Evolutionary conservation across 352 stramenopile species (phyloP).

Genomic region (Sclerospora graminicola): DNA sequence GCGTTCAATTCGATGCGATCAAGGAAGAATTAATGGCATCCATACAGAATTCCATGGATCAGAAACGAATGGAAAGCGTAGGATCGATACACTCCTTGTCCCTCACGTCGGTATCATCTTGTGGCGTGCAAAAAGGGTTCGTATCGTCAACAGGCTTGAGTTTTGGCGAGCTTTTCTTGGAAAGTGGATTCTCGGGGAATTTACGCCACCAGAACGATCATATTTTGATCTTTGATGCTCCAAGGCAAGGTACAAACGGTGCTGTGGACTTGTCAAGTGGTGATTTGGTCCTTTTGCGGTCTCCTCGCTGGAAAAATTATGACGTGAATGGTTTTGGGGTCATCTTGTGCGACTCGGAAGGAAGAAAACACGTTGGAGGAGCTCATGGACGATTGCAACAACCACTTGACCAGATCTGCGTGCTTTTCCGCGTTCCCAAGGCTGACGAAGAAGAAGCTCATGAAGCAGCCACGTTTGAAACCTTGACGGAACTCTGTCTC

Average conservation of each 20-base stretch:
- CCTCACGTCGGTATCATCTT: conserved; percentile 57
- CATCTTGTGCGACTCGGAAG: conserved; percentile 57
- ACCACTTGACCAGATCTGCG: conserved; percentile 48
- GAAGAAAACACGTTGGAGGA: conserved; percentile 9
- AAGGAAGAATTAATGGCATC: conserved; percentile 56
- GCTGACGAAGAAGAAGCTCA: conserved; percentile 12
- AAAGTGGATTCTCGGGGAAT: conserved; percentile 54
- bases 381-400: conserved; percentile 7
- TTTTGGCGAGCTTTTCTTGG: conserved; percentile 51
- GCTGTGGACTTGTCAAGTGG: conserved; percentile 43
- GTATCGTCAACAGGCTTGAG: conserved; percentile 22
- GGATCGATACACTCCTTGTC: conserved; percentile 10
- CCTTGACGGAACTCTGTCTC: conserved; percentile 56
- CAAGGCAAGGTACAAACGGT: conserved; percentile 9
- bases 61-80: conserved; percentile 25
- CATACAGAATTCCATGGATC: conserved; percentile 30
- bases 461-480: conserved; percentile 21
- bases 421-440: conserved; percentile 38
- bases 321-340: conserved; percentile 52
- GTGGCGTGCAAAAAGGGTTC: conserved; percentile 13
- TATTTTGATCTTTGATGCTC: conserved; percentile 48
- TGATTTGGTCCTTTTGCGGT: conserved; percentile 50
- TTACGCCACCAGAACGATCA: conserved; percentile 35
- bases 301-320: conserved; percentile 48
- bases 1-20: conserved; percentile 49